phyloP scores from a whole-genome alignment of 768 basidiomycete species.

The Glaciozyma martinii region DNA sequence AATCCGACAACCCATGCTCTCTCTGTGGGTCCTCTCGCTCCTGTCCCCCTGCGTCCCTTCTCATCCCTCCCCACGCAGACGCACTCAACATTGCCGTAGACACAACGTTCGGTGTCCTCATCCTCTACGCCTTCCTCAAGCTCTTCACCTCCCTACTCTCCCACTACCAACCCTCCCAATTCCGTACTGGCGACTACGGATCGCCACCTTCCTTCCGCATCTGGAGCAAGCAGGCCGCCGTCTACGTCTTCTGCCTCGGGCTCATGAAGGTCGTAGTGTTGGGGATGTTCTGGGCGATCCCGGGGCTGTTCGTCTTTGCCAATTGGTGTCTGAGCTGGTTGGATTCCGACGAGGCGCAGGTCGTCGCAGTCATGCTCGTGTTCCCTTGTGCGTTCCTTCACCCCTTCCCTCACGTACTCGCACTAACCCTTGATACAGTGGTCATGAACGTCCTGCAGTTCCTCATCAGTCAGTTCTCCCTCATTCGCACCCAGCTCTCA shows the following conservation, averaged over 20 bases:
- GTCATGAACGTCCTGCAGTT: conserved; percentile 64
- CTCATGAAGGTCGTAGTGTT: conserved; percentile 91
- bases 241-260: conserved; percentile 71
- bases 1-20: conserved; percentile 67
- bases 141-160: conserved; percentile 59
- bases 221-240: conserved; percentile 61
- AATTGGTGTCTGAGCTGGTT: conserved; percentile 80
- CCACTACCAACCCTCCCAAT: conserved; percentile 59
- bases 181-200: conserved; percentile 82
- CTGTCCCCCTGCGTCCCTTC: neutral
- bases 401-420: neutral
- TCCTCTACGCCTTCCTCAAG: conserved; percentile 49
- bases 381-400: conserved; percentile 49
- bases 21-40: conserved; percentile 41
- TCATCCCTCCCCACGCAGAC: conserved; percentile 45
- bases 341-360: conserved; percentile 50
- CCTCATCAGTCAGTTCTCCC: conserved; percentile 74
- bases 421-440: conserved; percentile 7
- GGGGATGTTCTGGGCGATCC: conserved; percentile 59
- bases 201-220: conserved; percentile 62
- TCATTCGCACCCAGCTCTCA: too few relatives aligned
- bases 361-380: conserved; percentile 63
- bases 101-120: conserved; percentile 76
- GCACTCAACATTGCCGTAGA: conserved; percentile 89
- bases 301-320: conserved; percentile 63